Evolutionary conservation across 805 yeast genomes (phyloP).

Genomic region (Kluyveromyces wickerhamii): DNA sequence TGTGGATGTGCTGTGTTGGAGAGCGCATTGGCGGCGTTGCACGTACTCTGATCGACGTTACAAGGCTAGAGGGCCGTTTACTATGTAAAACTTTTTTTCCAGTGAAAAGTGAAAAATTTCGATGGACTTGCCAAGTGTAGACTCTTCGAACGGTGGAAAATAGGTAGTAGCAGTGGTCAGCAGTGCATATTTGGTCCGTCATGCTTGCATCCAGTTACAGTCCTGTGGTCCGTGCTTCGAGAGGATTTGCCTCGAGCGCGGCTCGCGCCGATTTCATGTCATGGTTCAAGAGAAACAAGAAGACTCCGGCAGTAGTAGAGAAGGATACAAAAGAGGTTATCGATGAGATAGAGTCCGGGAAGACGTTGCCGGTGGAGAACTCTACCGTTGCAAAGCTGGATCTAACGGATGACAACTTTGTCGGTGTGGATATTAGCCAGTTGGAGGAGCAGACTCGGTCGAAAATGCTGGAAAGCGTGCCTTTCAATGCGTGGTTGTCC

Average conservation of each 20-base stretch:
- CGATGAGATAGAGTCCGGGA: constrained; percentile 30
- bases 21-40: too few species aligned
- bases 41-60: too few species aligned
- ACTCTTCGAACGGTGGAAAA: too few species aligned
- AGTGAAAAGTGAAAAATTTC: too few species aligned
- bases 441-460: constrained; percentile 10
- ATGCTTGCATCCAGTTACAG: constrained; percentile 1
- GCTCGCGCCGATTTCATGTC: constrained; percentile 29
- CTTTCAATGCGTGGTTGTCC: constrained; percentile 32
- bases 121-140: too few species aligned
- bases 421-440: constrained; percentile 23
- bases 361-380: constrained; percentile 11
- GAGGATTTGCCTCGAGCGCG: constrained; percentile 22
- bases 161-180: too few species aligned
- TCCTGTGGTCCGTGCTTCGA: constrained; percentile 4
- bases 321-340: constrained; percentile 29
- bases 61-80: too few species aligned
- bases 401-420: constrained; percentile 23
- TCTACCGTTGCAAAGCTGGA: constrained; percentile 16
- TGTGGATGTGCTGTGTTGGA: too few species aligned
- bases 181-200: too few species aligned
- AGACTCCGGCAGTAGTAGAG: constrained; percentile 5
- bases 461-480: constrained; percentile 14
- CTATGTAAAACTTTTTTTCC: too few species aligned
- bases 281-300: constrained; percentile 32